Base-by-base conservation (phyloP, 139 green algal species). In the Dunaliella sp. region DNA sequence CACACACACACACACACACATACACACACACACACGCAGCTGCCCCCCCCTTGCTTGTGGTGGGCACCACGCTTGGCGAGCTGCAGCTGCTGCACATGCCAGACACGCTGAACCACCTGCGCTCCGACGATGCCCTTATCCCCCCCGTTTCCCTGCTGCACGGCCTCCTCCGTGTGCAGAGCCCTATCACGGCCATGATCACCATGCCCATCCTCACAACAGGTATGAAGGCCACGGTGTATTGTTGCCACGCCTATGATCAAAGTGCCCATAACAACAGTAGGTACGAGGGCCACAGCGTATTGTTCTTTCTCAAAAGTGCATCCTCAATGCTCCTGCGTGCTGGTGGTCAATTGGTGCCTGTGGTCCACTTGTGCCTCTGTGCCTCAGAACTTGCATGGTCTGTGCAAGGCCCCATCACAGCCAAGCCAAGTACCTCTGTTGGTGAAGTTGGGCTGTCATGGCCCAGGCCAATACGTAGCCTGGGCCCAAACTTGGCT, bases 21-120 rank as follows among this genome's bases (percentile, higher is more conserved):
- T n/a, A n/a, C n/a, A n/a, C n/a, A n/a, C n/a, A n/a, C 76, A 16
- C 34, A 1, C 1, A 74, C 12, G 33, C 80, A 85, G 80, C 28
- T 37, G 38, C 38, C 24, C 86, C 80, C 32, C 83, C 87, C 48
- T 65, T 88, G 37, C 78, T 90, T 31, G 83, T 90, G 24, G 87
- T 90, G 2, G 48, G 74, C 30, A 76, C 79, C 3, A 36, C 83
- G 37, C 74, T 80, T 26, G 83, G 83, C 2, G 83, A 90, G 79
- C 31, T 90, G 59, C 30, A 77, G 35, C 83, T 90, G 25, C 35
- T 90, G 24, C 28, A 79, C 7, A 34, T 87, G 65, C 83, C 81
- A n/a, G 76, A 30, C 2, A 73, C 79, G 34, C 38, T 77, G 48
- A 28, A 73, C 1, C 57, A 65, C 57, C 81, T 77, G 25, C 38